Conservation (phyloP, 2,329 filamentous ascomycete genomes). For the Metarhizium guizhouense region DNA sequence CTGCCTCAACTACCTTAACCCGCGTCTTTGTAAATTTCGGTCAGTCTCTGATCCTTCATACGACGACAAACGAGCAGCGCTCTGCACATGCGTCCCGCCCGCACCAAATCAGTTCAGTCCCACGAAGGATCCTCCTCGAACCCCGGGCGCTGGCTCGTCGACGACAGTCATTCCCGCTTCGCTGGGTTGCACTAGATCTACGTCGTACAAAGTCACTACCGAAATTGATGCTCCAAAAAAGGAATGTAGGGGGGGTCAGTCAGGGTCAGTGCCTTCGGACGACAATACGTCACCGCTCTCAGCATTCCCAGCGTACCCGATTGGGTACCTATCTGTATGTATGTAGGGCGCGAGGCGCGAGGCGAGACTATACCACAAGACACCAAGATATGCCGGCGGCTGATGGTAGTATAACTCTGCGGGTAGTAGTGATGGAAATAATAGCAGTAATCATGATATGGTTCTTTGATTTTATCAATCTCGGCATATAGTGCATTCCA, state of each 20-base stretch:
- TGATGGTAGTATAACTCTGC: background rate
- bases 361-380: background rate
- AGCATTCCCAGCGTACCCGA: background rate
- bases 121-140: background rate
- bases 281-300: background rate
- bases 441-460: background rate
- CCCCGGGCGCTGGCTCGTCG: background rate
- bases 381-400: background rate
- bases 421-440: background rate
- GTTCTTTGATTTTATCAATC: background rate
- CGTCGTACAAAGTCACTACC: background rate
- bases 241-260: background rate
- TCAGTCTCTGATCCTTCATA: background rate
- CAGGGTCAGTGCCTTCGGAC: background rate
- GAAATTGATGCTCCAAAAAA: background rate
- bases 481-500: background rate
- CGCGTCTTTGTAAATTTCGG: background rate
- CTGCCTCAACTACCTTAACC: background rate
- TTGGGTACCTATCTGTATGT: background rate
- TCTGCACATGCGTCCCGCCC: background rate
- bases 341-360: background rate
- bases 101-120: background rate
- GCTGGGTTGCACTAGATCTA: background rate
- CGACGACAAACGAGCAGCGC: background rate
- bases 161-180: background rate